These are phyloP conservation scores for Moricandia moricandioides DNA, from an alignment of 345 rosid genomes.

Conservation along the genomic window DNA sequence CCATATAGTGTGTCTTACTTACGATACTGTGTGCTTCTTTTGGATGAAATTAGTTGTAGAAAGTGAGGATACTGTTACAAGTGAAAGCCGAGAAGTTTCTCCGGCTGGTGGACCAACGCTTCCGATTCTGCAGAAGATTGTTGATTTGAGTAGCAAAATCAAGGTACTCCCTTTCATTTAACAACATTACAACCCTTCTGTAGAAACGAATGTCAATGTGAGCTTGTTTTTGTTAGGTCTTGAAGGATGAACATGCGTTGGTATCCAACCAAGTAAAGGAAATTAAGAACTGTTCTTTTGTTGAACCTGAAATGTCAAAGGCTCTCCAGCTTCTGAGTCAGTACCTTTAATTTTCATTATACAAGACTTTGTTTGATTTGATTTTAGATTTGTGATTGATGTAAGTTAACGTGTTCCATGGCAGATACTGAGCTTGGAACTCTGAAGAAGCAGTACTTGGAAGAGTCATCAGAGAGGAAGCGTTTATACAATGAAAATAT, in stretches of 20 bases:
- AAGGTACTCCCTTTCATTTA: neutral
- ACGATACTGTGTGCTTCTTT: neutral
- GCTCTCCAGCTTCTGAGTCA: neutral
- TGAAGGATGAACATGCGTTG: neutral
- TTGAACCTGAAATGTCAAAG: neutral
- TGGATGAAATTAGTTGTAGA: neutral
- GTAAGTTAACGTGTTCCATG: neutral
- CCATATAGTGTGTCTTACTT: neutral
- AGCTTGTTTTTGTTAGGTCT: neutral
- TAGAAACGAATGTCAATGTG: neutral
- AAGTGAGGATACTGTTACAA: neutral
- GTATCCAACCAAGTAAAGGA: neutral
- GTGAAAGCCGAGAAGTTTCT: neutral
- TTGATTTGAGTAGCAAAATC: neutral
- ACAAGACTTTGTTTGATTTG: neutral
- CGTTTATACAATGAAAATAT: neutral
- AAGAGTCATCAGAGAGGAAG: neutral
- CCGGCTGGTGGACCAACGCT: neutral
- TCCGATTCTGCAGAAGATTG: neutral
- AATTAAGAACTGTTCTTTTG: neutral
- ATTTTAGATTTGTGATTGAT: neutral
- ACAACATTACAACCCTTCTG: neutral
- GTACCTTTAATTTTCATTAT: neutral
- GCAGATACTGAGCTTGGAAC: neutral
- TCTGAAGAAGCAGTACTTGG: neutral